A percentile compares a stretch with the other conserved stretches of the same genome.
Conservation (phyloP, 192 early-diverging fungal genomes). For the Gaertneriomyces sp. region DNA sequence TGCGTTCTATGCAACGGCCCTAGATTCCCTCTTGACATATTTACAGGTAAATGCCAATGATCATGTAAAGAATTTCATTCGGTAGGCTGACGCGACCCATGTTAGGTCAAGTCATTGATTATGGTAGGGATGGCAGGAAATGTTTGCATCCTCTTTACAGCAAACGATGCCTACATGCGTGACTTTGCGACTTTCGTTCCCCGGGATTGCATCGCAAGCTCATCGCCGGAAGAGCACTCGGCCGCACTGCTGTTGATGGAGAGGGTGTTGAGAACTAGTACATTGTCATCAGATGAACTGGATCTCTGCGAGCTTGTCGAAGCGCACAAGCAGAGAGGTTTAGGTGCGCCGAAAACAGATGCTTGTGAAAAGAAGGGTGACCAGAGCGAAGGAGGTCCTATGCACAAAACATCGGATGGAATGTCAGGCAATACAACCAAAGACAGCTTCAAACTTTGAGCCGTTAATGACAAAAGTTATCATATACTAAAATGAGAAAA, state of each 20-base stretch:
- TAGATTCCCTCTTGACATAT: constrained; percentile 15
- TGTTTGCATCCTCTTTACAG: constrained; percentile 21
- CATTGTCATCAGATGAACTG: constrained; percentile 9
- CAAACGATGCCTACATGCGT: constrained; percentile 26
- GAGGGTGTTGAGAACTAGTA: constrained; percentile 14
- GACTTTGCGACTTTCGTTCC: constrained; percentile 21
- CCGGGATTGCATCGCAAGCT: constrained; percentile 19
- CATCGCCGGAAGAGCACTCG: constrained; percentile 14
- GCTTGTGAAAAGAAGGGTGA: neutral
- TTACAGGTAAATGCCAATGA: constrained; percentile 5
- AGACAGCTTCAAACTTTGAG: too few species aligned
- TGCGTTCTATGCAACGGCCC: constrained; percentile 22
- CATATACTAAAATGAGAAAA: too few species aligned
- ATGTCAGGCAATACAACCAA: neutral
- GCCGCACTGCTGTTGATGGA: constrained; percentile 22
- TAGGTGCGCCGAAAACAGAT: neutral
- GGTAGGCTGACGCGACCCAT: neutral
- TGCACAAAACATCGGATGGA: neutral
- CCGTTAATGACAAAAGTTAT: too few species aligned
- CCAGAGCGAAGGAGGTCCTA: neutral
- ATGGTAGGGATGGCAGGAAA: constrained; percentile 26
- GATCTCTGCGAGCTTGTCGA: constrained; percentile 12
- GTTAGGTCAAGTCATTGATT: constrained; percentile 15
- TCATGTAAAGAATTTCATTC: neutral
- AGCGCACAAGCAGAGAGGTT: neutral